Conservation (phyloP, 2,329 filamentous ascomycete species). For the Colletotrichum eleusines region DNA sequence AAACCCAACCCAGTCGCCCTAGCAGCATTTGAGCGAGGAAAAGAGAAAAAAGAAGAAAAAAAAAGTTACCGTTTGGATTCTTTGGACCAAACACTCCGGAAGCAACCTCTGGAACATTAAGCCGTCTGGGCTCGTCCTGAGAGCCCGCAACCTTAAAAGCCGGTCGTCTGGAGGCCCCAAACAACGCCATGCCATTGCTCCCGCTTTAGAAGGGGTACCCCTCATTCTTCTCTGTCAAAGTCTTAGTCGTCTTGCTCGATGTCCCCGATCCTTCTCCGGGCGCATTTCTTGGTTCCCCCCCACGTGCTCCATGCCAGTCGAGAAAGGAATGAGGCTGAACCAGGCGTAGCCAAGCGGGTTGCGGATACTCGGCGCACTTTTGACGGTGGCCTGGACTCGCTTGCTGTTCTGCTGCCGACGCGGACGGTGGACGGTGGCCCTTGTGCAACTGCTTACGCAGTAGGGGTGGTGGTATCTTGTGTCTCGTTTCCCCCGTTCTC, state of each 20-base stretch:
- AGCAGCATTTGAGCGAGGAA: background rate
- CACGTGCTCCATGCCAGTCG: slow-evolving; percentile 41
- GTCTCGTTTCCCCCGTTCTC: slow-evolving; percentile 38
- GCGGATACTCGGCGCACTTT: slow-evolving; percentile 40
- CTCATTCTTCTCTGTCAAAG: slow-evolving; percentile 31
- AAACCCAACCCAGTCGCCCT: slow-evolving; percentile 27
- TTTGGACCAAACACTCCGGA: slow-evolving; percentile 30
- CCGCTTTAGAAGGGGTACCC: slow-evolving; percentile 38
- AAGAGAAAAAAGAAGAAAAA: background rate
- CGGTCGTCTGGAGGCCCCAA: slow-evolving; percentile 18
- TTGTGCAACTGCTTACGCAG: slow-evolving; percentile 35
- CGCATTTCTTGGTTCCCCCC: slow-evolving; percentile 35
- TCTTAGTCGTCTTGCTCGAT: slow-evolving; percentile 30
- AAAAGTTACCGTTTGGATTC: slow-evolving; percentile 11
- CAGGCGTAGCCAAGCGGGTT: slow-evolving; percentile 44
- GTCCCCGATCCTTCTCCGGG: slow-evolving; percentile 38
- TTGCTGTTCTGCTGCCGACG: slow-evolving; percentile 37
- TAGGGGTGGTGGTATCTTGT: slow-evolving; percentile 28
- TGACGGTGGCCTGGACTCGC: slow-evolving; percentile 39
- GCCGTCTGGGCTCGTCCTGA: slow-evolving; percentile 31
- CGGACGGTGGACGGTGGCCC: slow-evolving; percentile 36
- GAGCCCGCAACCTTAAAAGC: slow-evolving; percentile 38
- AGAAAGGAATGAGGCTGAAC: slow-evolving; percentile 50
- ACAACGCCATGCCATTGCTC: slow-evolving; percentile 37
- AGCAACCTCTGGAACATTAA: slow-evolving; percentile 32